A percentile compares a stretch with the other conserved stretches of the same genome.
Conservation (phyloP, 1,139 yeast genomes). For the Protomyces macrosporus region DNA sequence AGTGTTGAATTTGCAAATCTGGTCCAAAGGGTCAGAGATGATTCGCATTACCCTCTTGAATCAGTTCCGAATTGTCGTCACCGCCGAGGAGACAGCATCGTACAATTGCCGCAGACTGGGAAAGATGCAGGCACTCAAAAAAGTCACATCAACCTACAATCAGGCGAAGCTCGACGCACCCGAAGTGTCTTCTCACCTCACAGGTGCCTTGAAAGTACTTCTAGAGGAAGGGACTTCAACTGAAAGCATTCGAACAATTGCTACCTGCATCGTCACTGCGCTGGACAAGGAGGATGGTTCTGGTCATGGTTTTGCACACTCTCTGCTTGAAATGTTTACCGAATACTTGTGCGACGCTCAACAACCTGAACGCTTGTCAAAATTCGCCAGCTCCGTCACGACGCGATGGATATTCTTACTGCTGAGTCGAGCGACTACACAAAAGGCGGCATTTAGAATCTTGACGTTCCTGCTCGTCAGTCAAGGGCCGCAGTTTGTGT, state of each 20-base stretch:
- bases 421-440: slow-evolving; percentile 43
- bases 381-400: slow-evolving; percentile 54
- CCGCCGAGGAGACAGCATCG: slow-evolving; percentile 45
- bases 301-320: neutral
- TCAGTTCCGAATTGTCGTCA: slow-evolving; percentile 51
- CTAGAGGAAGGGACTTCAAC: slow-evolving; percentile 43
- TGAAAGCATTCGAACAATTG: slow-evolving; percentile 42
- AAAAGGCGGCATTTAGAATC: slow-evolving; percentile 47
- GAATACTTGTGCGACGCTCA: slow-evolving; percentile 36
- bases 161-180: slow-evolving; percentile 39
- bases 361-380: slow-evolving; percentile 36
- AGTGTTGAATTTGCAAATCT: slow-evolving; percentile 49
- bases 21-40: slow-evolving; percentile 45
- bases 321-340: slow-evolving; percentile 33
- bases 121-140: slow-evolving; percentile 51
- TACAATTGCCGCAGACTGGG: slow-evolving; percentile 51
- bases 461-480: slow-evolving; percentile 49
- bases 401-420: slow-evolving; percentile 53
- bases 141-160: slow-evolving; percentile 51
- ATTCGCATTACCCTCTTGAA: slow-evolving; percentile 50
- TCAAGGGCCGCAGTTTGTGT: slow-evolving; percentile 48
- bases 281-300: neutral
- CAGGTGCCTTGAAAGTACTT: slow-evolving; percentile 41
- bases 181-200: slow-evolving; percentile 40
- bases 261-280: slow-evolving; percentile 40